Percentiles rank a stretch among this genome's conserved stretches.
phyloP scores from a whole-genome alignment of 495 filamentous ascomycete genomes.

The Tetracladium setigerum region DNA sequence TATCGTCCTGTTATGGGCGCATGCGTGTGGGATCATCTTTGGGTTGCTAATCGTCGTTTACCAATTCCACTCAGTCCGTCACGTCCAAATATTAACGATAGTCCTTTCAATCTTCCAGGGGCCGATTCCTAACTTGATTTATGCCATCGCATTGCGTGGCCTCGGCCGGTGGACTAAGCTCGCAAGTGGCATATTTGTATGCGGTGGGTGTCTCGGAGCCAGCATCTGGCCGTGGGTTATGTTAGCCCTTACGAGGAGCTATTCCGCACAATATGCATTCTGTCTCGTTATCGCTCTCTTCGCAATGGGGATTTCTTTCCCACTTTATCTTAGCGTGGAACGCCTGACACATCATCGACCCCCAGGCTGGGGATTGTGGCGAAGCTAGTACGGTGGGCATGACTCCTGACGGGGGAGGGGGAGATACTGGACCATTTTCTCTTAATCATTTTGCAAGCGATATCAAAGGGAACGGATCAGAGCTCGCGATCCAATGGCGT shows the following conservation, averaged over 20 bases:
- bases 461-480: slow-evolving; percentile 5
- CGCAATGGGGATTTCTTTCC: slow-evolving; percentile 46
- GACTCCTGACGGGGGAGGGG: too few species aligned
- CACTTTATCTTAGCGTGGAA: slow-evolving; percentile 49
- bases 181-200: slow-evolving; percentile 58
- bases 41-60: slow-evolving; percentile 29
- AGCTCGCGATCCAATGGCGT: background rate
- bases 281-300: slow-evolving; percentile 51
- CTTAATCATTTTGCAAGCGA: too few species aligned
- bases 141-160: slow-evolving; percentile 57
- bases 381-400: too few species aligned
- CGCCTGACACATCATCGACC: too few species aligned
- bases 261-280: slow-evolving; percentile 50
- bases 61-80: slow-evolving; percentile 28
- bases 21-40: slow-evolving; percentile 35
- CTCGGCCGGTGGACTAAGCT: slow-evolving; percentile 66
- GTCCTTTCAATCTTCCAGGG: slow-evolving; percentile 59
- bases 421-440: too few species aligned
- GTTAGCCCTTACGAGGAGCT: slow-evolving; percentile 18
- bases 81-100: slow-evolving; percentile 44
- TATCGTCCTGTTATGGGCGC: slow-evolving; percentile 37
- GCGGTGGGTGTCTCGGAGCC: slow-evolving; percentile 55
- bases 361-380: too few species aligned
- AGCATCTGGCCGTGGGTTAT: slow-evolving; percentile 22
- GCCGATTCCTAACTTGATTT: slow-evolving; percentile 61